Base-by-base conservation (phyloP, 345 rosid species). In the Hirschfeldia incana region DNA sequence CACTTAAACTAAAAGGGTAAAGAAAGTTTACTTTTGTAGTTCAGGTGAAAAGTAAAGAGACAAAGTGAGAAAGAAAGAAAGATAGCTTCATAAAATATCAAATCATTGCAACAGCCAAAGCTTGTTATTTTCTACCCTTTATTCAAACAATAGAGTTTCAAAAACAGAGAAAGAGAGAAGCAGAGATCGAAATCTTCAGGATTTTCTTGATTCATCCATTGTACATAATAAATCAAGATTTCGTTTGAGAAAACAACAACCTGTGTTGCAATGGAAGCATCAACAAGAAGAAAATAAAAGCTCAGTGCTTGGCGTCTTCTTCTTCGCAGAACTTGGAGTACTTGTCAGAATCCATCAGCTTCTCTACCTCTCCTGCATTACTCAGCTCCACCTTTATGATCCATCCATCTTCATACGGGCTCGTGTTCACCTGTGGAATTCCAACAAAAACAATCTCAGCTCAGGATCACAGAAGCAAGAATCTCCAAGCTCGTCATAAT, bases 251-350 rank as follows among this genome's bases (percentile, higher is more conserved):
- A 70, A 33, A 37, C 67, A 65, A 55, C 73, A 72, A 30, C 32
- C 53, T 57, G 15, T 28, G 27, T 71, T 37, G 72, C 76, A 64
- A 42, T 15, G 12, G 39, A 44, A 21, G 64, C 68, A n/a, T 66
- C 9, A 4, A 30, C 3, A 74, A 29, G 21, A 16, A 53, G 4
- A 4, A 46, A 46, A 46, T 1, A 33, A 26, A 32, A n/a, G 27
- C 78, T 94, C 75, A 94, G 51, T 94, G 97, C 78, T 89, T 83
- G 21, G 85, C 88, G 53, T 93, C 97, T 85, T 96, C 99, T 83
- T 93, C 97, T 81, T 96, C 98, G 9, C 98, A 96, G 88, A 90
- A 90, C 84, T 92, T 93, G 11, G 89, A 80, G 84, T 96, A 96
- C 66, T 87, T 79, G 9, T 88, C 94, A 1, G 98, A 80, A 72